Conservation (phyloP, 1,284 basidiomycete genomes). For the Ceratobasidium sp. region DNA sequence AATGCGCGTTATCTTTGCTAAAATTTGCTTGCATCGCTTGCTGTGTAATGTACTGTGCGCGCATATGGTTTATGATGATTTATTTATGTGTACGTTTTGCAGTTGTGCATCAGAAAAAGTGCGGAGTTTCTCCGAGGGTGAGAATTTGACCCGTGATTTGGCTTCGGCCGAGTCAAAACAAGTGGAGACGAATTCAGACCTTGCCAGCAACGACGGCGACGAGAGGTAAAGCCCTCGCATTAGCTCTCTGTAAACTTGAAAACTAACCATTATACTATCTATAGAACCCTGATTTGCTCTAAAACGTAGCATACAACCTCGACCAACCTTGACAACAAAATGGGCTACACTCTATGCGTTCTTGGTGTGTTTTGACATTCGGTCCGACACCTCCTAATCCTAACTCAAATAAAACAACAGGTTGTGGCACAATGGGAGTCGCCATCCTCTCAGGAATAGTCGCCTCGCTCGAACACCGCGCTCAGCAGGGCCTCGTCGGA, state of each 20-base stretch:
- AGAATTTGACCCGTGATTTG: conserved; percentile 18
- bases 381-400: conserved; percentile 20
- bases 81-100: conserved; percentile 20
- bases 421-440: conserved; percentile 99
- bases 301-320: conserved; percentile 18
- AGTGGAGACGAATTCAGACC: conserved; percentile 17
- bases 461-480: conserved; percentile 72
- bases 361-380: conserved; percentile 56
- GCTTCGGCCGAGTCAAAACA: conserved; percentile 40
- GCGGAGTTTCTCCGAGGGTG: neutral
- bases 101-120: too few species aligned
- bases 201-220: conserved; percentile 37
- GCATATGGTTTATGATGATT: conserved; percentile 4
- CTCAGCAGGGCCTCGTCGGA: conserved; percentile 50
- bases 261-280: too few species aligned
- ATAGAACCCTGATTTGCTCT: neutral
- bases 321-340: conserved; percentile 49
- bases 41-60: conserved; percentile 24
- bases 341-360: conserved; percentile 64
- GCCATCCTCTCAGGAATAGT: conserved; percentile 94
- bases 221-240: neutral
- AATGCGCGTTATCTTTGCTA: neutral
- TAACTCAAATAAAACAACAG: conserved; percentile 59
- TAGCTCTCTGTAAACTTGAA: too few species aligned
- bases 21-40: conserved; percentile 9